Conservation (phyloP, 352 stramenopile genomes). For the Globisporangium camurandrum region DNA sequence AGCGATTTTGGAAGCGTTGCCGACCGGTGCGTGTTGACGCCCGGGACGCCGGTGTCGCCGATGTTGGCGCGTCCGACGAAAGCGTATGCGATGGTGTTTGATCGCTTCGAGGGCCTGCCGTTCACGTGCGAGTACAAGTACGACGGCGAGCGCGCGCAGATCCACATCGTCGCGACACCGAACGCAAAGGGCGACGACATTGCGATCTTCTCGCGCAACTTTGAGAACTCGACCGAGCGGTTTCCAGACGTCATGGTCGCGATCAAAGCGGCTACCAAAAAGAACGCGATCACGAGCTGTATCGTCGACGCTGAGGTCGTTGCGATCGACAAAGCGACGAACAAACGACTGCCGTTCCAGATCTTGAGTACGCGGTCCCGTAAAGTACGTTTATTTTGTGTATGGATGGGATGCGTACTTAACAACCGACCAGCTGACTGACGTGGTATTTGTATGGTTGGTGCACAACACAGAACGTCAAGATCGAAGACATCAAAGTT, state of each 20-base stretch:
- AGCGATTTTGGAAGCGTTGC: slow-evolving; percentile 53
- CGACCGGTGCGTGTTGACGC: slow-evolving; percentile 86
- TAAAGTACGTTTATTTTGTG: slow-evolving; percentile 50
- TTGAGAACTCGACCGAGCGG: slow-evolving; percentile 97
- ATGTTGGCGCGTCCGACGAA: slow-evolving; percentile 99
- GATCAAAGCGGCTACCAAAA: slow-evolving; percentile 53
- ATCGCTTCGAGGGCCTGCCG: slow-evolving; percentile 91
- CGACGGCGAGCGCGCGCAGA: slow-evolving; percentile 97
- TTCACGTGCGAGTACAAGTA: slow-evolving; percentile 99
- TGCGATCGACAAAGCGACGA: slow-evolving; percentile 93
- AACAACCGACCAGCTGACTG: background rate
- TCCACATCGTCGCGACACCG: slow-evolving; percentile 87
- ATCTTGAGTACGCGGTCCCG: slow-evolving; percentile 95
- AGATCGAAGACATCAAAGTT: slow-evolving; percentile 87
- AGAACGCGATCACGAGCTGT: slow-evolving; percentile 63
- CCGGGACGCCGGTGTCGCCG: slow-evolving; percentile 96
- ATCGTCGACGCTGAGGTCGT: slow-evolving; percentile 99
- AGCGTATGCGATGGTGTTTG: slow-evolving; percentile 93
- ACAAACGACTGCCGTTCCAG: slow-evolving; percentile 98
- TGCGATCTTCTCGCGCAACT: slow-evolving; percentile 97
- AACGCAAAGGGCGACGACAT: slow-evolving; percentile 89
- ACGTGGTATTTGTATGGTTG: background rate
- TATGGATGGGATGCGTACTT: background rate
- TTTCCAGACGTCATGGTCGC: slow-evolving; percentile 90
- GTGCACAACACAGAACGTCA: slow-evolving; percentile 40